Conservation (phyloP, 495 filamentous ascomycete genomes). For the Baudoinia panamericana region DNA sequence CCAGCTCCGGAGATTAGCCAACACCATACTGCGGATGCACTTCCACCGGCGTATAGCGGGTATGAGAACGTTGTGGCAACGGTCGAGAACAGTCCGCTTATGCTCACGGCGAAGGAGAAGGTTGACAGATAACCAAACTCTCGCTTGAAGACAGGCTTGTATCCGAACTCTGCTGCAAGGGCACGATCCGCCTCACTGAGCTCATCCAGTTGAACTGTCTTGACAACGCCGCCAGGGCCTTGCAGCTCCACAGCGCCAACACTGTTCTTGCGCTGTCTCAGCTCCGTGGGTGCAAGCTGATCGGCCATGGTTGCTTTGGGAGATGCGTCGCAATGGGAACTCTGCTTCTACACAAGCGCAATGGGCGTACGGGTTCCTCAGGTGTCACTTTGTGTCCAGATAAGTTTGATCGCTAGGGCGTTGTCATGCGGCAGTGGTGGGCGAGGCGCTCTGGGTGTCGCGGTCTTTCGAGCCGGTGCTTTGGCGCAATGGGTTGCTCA, state of each 20-base stretch:
- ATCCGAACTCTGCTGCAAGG: constrained; percentile 23
- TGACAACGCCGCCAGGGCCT: constrained; percentile 6
- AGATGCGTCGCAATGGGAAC: no score
- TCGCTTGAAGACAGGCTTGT: constrained; percentile 41
- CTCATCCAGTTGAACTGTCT: constrained; percentile 16
- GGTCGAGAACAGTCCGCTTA: constrained; percentile 43
- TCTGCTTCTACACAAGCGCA: no score
- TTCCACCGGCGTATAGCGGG: constrained; percentile 46
- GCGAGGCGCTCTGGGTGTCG: no score
- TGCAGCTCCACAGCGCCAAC: constrained; percentile 13
- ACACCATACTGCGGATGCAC: constrained; percentile 49
- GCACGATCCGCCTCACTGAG: constrained; percentile 20
- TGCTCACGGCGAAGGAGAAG: constrained; percentile 49
- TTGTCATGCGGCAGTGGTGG: no score
- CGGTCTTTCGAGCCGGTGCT: no score
- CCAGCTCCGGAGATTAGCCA: constrained; percentile 52
- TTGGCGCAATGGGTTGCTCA: no score
- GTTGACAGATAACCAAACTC: constrained; percentile 50
- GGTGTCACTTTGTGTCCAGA: no score
- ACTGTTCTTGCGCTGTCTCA: constrained; percentile 11
- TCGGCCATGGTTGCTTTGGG: constrained; percentile 4
- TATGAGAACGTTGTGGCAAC: constrained; percentile 50
- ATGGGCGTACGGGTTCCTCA: no score
- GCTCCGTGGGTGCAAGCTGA: constrained; percentile 7
- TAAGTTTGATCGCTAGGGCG: no score